A percentile compares a stretch with the other conserved stretches of the same genome.
These are phyloP conservation scores for Aurantiochytrium sp. DNA, from an alignment of 108 stramenopile genomes.

Conservation along the genomic window DNA sequence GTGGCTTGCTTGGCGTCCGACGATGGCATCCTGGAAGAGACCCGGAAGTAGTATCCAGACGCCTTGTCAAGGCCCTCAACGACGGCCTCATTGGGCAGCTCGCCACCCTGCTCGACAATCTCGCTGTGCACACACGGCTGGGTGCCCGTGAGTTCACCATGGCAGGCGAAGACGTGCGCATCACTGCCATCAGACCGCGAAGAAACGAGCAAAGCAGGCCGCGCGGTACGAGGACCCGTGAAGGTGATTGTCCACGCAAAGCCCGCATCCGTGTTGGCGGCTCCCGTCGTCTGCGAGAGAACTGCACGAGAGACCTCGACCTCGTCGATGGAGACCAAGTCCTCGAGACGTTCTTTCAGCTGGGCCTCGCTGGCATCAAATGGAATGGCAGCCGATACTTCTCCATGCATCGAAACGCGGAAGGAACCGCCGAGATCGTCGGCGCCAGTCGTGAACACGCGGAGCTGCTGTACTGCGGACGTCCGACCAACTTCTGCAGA, in stretches of 20 bases:
- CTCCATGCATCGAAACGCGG: constrained; percentile 45
- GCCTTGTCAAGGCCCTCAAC: background rate
- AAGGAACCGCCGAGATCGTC: constrained; percentile 54
- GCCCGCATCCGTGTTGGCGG: background rate
- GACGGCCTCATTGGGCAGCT: background rate
- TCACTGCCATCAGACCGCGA: constrained; percentile 46
- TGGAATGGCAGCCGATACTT: constrained; percentile 35
- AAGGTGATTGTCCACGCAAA: constrained; percentile 39
- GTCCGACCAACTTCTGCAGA: constrained; percentile 34
- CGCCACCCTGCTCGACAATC: background rate
- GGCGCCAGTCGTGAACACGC: constrained; percentile 38
- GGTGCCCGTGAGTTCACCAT: background rate
- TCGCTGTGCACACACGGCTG: constrained; percentile 1
- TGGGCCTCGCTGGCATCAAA: constrained; percentile 34
- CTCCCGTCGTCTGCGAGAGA: background rate
- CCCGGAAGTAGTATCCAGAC: background rate
- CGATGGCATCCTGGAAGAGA: too few relatives aligned
- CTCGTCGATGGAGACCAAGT: constrained; percentile 46
- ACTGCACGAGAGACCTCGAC: constrained; percentile 46
- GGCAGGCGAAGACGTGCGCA: constrained; percentile 28
- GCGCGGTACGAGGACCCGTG: background rate
- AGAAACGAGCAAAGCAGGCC: constrained; percentile 54
- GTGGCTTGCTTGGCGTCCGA: background rate
- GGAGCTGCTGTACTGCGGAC: constrained; percentile 50
- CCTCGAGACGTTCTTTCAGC: constrained; percentile 52